Percentiles rank a stretch among this genome's conserved stretches.
These are phyloP conservation scores for Asterochloris sp. DNA, from an alignment of 139 green algal species.

Conservation along the genomic window DNA sequence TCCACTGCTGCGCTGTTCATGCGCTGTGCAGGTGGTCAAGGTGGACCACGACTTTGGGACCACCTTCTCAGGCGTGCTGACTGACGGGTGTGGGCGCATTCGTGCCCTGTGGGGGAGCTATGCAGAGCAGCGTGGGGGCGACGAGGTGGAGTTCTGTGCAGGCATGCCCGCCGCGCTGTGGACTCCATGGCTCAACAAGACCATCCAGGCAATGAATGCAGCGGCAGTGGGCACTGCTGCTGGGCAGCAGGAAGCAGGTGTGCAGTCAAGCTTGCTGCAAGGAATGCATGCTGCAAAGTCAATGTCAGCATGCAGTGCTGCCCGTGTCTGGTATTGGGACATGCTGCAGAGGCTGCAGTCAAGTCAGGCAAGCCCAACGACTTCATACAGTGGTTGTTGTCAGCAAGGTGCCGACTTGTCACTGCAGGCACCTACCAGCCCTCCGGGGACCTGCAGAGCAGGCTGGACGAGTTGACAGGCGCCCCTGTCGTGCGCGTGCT, in stretches of 20 bases:
- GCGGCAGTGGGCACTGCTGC: background rate
- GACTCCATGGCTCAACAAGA: constrained; percentile 53
- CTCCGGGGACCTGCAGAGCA: background rate
- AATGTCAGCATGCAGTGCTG: no score
- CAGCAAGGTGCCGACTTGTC: no score
- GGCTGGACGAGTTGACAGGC: background rate
- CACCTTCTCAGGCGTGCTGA: constrained; percentile 76
- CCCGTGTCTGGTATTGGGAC: no score
- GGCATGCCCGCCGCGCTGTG: constrained; percentile 61
- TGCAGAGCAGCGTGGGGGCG: constrained; percentile 54
- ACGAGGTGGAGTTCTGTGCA: constrained; percentile 56
- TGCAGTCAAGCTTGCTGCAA: no score
- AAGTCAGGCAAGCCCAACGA: no score
- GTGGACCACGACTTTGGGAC: constrained; percentile 91
- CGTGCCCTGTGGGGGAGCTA: constrained; percentile 79
- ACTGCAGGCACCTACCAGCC: no score
- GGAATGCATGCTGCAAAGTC: no score
- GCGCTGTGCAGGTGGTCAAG: constrained; percentile 49
- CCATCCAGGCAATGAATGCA: constrained; percentile 19
- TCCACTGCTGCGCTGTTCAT: background rate
- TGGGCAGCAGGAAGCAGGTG: no score
- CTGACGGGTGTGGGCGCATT: constrained; percentile 60
- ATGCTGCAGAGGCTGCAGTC: no score
- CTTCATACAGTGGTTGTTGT: no score
- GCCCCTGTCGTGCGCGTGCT: constrained; percentile 44